Evolutionary conservation across 202 grass and related monocot species (phyloP).

Genomic region (Hordeum pubiflorum): DNA sequence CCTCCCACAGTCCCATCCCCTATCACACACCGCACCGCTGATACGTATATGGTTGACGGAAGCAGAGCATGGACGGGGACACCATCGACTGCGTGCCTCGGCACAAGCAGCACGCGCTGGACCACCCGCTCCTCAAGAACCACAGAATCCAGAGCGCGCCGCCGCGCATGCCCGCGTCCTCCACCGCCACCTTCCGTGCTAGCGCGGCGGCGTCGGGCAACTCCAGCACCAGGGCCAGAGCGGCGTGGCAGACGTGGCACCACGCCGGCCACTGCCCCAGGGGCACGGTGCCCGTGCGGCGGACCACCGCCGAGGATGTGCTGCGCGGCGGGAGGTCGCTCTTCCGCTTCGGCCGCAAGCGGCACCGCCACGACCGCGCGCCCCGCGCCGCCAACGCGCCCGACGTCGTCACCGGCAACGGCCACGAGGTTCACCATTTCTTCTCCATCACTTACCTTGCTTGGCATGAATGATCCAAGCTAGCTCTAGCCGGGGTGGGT

Average conservation of each 20-base stretch:
- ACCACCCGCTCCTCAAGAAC: constrained; percentile 58
- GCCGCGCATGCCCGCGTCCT: not conserved
- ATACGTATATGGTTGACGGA: not conserved
- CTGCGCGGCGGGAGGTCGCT: constrained; percentile 51
- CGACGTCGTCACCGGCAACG: constrained; percentile 82
- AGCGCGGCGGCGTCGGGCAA: not conserved
- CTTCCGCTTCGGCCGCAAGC: constrained; percentile 74
- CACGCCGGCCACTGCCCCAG: constrained; percentile 60
- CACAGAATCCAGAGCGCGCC: constrained; percentile 62
- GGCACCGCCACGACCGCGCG: not conserved
- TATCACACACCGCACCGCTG: too few species aligned
- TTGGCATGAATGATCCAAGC: not conserved
- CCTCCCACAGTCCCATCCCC: not conserved
- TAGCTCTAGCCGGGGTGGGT: constrained; percentile 1
- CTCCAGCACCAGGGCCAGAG: not conserved
- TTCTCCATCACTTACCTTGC: not conserved
- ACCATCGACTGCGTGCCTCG: constrained; percentile 77
- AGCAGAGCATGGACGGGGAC: constrained; percentile 69
- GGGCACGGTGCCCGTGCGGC: constrained; percentile 67
- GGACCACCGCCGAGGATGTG: constrained; percentile 61
- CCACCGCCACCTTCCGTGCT: not conserved
- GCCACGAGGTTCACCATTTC: constrained; percentile 54
- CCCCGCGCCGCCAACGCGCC: constrained; percentile 34
- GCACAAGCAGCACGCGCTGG: constrained; percentile 62
- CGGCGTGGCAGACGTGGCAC: constrained; percentile 82